These are phyloP conservation scores for Talaromyces sp. DNA, from an alignment of 2,329 filamentous ascomycete species.

Conservation along the genomic window DNA sequence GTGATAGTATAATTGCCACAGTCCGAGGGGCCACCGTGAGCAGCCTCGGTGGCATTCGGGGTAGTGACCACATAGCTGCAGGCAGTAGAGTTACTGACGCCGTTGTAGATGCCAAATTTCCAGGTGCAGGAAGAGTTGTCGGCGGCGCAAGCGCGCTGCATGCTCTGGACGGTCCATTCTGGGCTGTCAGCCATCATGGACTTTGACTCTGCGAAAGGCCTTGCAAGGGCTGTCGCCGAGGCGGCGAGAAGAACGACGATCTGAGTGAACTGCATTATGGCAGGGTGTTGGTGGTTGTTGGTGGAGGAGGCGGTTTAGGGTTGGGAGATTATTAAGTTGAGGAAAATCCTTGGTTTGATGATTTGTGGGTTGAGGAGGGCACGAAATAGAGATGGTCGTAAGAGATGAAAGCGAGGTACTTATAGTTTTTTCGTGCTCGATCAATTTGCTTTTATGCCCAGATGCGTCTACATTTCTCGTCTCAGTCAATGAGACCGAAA, in stretches of 20 bases:
- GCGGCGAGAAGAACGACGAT: slow-evolving; percentile 32
- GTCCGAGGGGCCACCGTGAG: slow-evolving; percentile 31
- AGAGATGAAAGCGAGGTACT: background rate
- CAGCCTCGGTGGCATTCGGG: slow-evolving; percentile 29
- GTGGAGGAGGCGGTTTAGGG: background rate
- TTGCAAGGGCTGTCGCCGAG: slow-evolving; percentile 29
- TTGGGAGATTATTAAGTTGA: background rate
- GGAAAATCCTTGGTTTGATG: background rate
- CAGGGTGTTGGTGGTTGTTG: slow-evolving; percentile 10
- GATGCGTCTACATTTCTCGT: background rate
- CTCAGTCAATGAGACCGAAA: background rate
- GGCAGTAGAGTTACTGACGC: slow-evolving; percentile 19
- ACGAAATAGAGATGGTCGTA: background rate
- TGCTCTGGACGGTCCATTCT: slow-evolving; percentile 39
- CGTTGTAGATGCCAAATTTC: slow-evolving; percentile 39
- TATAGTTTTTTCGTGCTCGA: background rate
- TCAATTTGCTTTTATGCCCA: background rate
- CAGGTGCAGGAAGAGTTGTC: slow-evolving; percentile 39
- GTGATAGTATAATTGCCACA: slow-evolving; percentile 50
- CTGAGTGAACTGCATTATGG: slow-evolving; percentile 42
- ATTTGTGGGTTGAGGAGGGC: background rate
- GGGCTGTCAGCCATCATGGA: slow-evolving; percentile 38
- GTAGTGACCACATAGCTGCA: slow-evolving; percentile 38
- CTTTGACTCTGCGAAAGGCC: slow-evolving; percentile 25
- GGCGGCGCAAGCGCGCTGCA: slow-evolving; percentile 37